Base-by-base conservation (phyloP, 805 yeast species). In the Lipomyces lipofer region DNA sequence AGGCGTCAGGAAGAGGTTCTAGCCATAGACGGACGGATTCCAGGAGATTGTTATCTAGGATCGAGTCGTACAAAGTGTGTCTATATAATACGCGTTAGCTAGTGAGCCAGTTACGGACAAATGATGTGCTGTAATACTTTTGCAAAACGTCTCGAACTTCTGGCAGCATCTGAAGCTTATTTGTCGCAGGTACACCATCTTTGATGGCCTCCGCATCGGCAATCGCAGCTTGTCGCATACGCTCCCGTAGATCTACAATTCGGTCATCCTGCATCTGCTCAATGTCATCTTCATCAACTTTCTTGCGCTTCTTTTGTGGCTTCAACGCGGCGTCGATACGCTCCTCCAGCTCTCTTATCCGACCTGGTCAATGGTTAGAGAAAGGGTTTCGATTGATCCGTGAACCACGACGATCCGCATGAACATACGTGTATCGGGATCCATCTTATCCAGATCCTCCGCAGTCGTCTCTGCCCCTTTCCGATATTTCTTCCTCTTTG, bases 1-100 rank as follows among this genome's bases (percentile, higher is more conserved):
- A 88, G 43, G 95, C 96, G 76, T 95, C 98, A 2, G 99, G 99
- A 64, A 94, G 78, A 28, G 99, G 99, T 71, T 94, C 99, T 54
- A 94, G 77, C 99, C 99, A 94, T 69, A 89, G 84, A 64, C 98
- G 80, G 25, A 94, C 91, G 47, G 96, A 92, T 65, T 92, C 97
- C 56, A 94, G 76, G 64, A 94, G 72, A 70, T 94, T 94, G 69
- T 94, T 94, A 74, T 94, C 99, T 66, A 94, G 77, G 55, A 94
- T 88, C 27, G 96, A 86, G 67, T 92, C 96, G 30, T 96, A 91
- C 64, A 94, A 76, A 68, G 85, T 86, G 1, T 89, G 89, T 24
- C 54, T 49, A 12, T 10, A 2, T 19, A 40, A 38, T 42, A n/a
- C n/a, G n/a, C n/a, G n/a, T n/a, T n/a, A n/a, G n/a, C n/a, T n/a